phyloP scores from a whole-genome alignment of 1,139 yeast species.

The Protomyces lactucae-debilis region DNA sequence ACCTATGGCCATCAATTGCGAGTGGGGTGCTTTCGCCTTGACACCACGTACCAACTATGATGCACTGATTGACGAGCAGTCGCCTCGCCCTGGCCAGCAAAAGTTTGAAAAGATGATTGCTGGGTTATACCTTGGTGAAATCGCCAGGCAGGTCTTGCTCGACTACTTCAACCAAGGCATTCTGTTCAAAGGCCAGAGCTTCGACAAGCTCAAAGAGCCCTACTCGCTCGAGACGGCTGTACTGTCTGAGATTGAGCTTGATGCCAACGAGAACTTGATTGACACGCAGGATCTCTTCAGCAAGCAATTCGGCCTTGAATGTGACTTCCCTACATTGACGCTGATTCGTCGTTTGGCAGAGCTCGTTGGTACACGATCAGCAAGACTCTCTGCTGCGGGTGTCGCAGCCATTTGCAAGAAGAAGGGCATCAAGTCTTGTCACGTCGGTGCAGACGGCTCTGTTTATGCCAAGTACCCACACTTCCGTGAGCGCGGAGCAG shows the following conservation, averaged over 20 bases:
- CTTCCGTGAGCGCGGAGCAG: constrained; percentile 83
- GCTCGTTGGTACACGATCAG: constrained; percentile 84
- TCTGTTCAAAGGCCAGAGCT: constrained; percentile 66
- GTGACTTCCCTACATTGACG: constrained; percentile 75
- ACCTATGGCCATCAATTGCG: constrained; percentile 96
- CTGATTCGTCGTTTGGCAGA: constrained; percentile 78
- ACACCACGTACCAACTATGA: constrained; percentile 90
- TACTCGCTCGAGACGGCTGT: constrained; percentile 84
- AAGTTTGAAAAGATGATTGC: constrained; percentile 96
- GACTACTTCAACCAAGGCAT: constrained; percentile 64
- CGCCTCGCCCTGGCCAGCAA: constrained; percentile 97
- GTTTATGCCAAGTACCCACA: constrained; percentile 90
- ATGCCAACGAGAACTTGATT: constrained; percentile 77
- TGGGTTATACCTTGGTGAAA: constrained; percentile 93
- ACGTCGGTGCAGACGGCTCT: constrained; percentile 96
- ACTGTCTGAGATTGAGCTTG: constrained; percentile 79
- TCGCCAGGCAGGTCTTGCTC: constrained; percentile 70
- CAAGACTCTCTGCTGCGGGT: constrained; percentile 90
- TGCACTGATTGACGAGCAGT: constrained; percentile 67
- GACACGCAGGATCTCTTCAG: constrained; percentile 68
- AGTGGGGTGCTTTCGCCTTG: constrained; percentile 71
- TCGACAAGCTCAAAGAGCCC: constrained; percentile 53
- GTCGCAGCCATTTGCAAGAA: constrained; percentile 90
- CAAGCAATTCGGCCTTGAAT: constrained; percentile 53
- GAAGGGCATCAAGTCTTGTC: constrained; percentile 71